Percentiles rank a stretch among this genome's conserved stretches.
phyloP scores from a whole-genome alignment of 2,329 filamentous ascomycete genomes.

The Pseudogymnoascus sp. region DNA sequence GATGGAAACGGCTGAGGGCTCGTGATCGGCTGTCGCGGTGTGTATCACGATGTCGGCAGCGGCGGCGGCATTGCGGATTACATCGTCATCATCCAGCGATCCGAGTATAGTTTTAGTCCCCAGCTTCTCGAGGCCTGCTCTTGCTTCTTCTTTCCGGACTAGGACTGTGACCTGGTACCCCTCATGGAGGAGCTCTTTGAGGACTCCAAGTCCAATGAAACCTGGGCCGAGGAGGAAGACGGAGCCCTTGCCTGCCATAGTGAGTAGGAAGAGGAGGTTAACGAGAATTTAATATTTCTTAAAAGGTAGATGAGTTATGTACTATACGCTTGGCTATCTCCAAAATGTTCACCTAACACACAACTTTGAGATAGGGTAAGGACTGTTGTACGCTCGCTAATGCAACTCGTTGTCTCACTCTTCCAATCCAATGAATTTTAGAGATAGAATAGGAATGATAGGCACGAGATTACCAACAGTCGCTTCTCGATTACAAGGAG shows the following conservation, averaged over 20 bases:
- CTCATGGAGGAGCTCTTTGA: slow-evolving; percentile 39
- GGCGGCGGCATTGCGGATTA: slow-evolving; percentile 35
- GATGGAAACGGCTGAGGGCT: slow-evolving; percentile 40
- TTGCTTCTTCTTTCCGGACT: slow-evolving; percentile 37
- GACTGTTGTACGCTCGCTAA: slow-evolving; percentile 2
- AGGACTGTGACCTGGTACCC: slow-evolving; percentile 38
- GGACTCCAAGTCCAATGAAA: slow-evolving; percentile 43
- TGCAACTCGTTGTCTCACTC: background rate
- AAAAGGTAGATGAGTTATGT: background rate
- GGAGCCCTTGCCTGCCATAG: slow-evolving; percentile 16
- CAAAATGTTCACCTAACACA: background rate
- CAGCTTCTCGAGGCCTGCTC: slow-evolving; percentile 31
- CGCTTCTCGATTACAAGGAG: background rate
- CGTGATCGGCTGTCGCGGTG: slow-evolving; percentile 44
- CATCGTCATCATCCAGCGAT: slow-evolving; percentile 36
- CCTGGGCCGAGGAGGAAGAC: slow-evolving; percentile 42
- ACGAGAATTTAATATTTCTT: background rate
- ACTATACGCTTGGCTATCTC: background rate
- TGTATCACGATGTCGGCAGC: slow-evolving; percentile 41
- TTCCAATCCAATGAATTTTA: background rate
- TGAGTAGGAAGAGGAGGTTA: background rate
- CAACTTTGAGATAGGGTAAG: background rate
- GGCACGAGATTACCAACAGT: background rate
- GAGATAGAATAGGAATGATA: background rate
- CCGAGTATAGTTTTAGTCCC: slow-evolving; percentile 37